Percentiles rank a stretch among this genome's conserved stretches.
These are phyloP conservation scores for Escallonia rubra DNA, from an alignment of 129 eudicot species.

Conservation along the genomic window DNA sequence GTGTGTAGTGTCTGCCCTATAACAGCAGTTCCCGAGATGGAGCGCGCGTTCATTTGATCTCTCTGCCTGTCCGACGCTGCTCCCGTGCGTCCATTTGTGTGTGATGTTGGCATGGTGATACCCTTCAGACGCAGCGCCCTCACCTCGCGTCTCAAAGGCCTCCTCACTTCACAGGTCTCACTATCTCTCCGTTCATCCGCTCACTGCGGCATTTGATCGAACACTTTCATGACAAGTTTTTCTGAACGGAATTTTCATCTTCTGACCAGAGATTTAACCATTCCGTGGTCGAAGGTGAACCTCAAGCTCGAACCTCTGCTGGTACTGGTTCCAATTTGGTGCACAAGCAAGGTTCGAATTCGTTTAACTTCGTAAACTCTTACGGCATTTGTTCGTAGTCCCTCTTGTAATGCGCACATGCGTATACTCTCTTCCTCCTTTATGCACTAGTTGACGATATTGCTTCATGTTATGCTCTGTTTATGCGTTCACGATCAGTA, in stretches of 20 bases:
- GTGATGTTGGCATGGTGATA: conserved; percentile 21
- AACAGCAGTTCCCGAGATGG: too few relatives aligned
- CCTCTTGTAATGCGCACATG: background rate
- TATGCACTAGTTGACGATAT: background rate
- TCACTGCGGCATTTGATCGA: conserved; percentile 45
- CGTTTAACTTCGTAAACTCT: background rate
- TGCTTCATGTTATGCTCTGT: too few relatives aligned
- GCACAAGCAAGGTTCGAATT: conserved; percentile 13
- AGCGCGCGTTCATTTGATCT: too few relatives aligned
- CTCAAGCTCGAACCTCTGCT: conserved; percentile 10
- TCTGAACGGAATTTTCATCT: background rate
- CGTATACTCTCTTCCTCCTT: background rate
- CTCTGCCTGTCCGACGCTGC: background rate
- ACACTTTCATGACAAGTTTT: conserved; percentile 23
- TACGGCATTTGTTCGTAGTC: background rate
- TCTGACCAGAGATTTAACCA: conserved; percentile 30
- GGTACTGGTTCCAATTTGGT: conserved; percentile 13
- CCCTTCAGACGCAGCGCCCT: conserved; percentile 27
- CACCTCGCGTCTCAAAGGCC: conserved; percentile 37
- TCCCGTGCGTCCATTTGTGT: conserved; percentile 2
- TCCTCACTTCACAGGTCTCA: conserved; percentile 43
- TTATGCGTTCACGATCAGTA: too few relatives aligned
- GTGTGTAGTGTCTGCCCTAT: too few relatives aligned
- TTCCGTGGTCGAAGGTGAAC: conserved; percentile 21
- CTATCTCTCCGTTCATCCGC: background rate